Conservation (phyloP, 306 rosid species). For the Nissolia schottii region DNA sequence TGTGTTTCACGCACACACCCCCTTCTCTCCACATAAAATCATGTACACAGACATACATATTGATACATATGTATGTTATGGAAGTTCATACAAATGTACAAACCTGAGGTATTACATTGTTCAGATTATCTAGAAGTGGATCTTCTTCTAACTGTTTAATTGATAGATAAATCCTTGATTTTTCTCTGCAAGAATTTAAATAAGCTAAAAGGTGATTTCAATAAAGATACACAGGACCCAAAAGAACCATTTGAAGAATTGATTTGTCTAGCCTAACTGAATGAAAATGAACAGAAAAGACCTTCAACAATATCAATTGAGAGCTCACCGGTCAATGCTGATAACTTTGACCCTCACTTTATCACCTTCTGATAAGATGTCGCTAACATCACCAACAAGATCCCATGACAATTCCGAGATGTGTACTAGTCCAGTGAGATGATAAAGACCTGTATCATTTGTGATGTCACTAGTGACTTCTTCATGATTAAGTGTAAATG, state of each 20-base stretch:
- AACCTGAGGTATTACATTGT: conserved; percentile 95
- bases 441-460: conserved; percentile 80
- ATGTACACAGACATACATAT: neutral
- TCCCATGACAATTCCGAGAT: conserved; percentile 96
- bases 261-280: neutral
- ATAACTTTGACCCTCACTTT: conserved; percentile 64
- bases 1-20: no score
- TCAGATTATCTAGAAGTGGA: conserved; percentile 91
- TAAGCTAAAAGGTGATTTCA: neutral
- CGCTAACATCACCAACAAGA: conserved; percentile 80
- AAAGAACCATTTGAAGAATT: neutral
- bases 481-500: conserved; percentile 11
- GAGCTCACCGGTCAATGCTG: conserved; percentile 62
- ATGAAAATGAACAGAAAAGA: no score
- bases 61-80: neutral
- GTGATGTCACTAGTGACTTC: conserved; percentile 35
- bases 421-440: conserved; percentile 85
- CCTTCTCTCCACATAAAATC: no score
- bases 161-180: conserved; percentile 43
- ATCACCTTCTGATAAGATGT: conserved; percentile 66
- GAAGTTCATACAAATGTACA: no score
- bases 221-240: neutral
- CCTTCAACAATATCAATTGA: no score
- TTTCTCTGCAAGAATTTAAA: neutral
- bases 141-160: conserved; percentile 91